These are phyloP conservation scores for Berberis vulgaris DNA, from an alignment of 164 flowering plant species.

Conservation along the genomic window DNA sequence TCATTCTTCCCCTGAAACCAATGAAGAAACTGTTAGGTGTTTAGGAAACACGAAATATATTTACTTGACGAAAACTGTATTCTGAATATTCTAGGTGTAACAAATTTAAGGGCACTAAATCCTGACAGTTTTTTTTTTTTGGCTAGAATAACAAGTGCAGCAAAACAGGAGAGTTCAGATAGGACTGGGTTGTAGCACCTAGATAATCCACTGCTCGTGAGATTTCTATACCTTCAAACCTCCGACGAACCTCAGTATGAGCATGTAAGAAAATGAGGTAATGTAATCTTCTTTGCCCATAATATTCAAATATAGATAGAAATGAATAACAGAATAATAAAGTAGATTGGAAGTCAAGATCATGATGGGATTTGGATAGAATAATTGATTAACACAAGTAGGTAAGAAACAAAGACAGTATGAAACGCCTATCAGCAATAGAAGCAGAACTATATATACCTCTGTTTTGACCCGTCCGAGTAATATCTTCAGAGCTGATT, in stretches of 20 bases:
- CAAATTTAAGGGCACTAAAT: no score
- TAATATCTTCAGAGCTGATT: slow-evolving; percentile 23
- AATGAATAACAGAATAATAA: not conserved
- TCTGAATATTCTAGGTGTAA: no score
- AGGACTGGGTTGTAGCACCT: no score
- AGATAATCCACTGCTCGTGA: not conserved
- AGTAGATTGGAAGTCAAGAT: not conserved
- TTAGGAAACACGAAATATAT: no score
- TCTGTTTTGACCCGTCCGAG: slow-evolving; percentile 37
- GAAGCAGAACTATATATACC: slow-evolving; percentile 27
- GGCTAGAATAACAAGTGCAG: no score
- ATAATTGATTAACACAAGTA: not conserved
- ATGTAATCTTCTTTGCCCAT: not conserved
- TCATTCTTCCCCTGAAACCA: not conserved
- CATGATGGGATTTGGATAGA: no score
- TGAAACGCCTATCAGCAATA: not conserved
- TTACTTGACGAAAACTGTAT: no score
- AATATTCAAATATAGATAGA: not conserved
- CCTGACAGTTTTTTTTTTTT: no score
- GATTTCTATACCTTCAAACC: not conserved
- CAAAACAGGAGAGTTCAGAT: no score
- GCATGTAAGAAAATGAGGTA: not conserved
- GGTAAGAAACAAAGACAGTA: not conserved
- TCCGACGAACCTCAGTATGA: not conserved
- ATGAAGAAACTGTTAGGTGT: not conserved